These are phyloP conservation scores for Lophiostoma macrostomum DNA, from an alignment of 495 filamentous ascomycete species.

Conservation along the genomic window DNA sequence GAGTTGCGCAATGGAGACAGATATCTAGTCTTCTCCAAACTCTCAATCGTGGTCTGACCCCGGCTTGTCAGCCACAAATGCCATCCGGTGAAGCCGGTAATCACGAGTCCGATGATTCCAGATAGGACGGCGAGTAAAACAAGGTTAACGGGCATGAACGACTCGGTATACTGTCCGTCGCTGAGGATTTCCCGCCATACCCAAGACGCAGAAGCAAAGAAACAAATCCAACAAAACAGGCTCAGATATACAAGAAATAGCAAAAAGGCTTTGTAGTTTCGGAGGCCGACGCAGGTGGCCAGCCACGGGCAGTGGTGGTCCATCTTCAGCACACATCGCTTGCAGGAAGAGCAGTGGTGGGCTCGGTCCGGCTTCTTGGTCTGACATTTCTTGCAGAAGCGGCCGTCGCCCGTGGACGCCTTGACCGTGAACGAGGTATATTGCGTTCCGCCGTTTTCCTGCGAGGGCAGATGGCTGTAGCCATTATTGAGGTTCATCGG, in stretches of 20 bases:
- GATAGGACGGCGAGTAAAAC: slow-evolving; percentile 80
- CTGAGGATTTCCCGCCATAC: slow-evolving; percentile 75
- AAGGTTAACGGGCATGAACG: slow-evolving; percentile 82
- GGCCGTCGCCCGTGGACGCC: slow-evolving; percentile 68
- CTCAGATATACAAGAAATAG: slow-evolving; percentile 91
- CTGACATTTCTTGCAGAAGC: slow-evolving; percentile 97
- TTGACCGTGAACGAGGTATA: slow-evolving; percentile 85
- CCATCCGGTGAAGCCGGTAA: slow-evolving; percentile 89
- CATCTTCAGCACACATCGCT: slow-evolving; percentile 95
- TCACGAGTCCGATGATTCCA: slow-evolving; percentile 85
- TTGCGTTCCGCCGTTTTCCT: slow-evolving; percentile 52
- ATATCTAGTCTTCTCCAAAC: slow-evolving; percentile 90
- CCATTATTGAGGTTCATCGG: slow-evolving; percentile 52
- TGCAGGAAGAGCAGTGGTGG: slow-evolving; percentile 93
- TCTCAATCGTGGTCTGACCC: slow-evolving; percentile 91
- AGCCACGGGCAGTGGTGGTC: slow-evolving; percentile 99
- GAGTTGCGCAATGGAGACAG: slow-evolving; percentile 70
- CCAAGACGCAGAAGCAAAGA: slow-evolving; percentile 68
- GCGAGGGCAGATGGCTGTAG: slow-evolving; percentile 63
- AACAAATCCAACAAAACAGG: slow-evolving; percentile 79
- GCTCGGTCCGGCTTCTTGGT: slow-evolving; percentile 89
- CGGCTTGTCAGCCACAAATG: slow-evolving; percentile 77
- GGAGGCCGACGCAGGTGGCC: slow-evolving; percentile 88
- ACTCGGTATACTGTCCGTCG: slow-evolving; percentile 60
- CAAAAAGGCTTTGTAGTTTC: slow-evolving; percentile 93